These are phyloP conservation scores for Rhodotorula kratochvilovae DNA, from an alignment of 768 basidiomycete genomes.

Conservation along the genomic window DNA sequence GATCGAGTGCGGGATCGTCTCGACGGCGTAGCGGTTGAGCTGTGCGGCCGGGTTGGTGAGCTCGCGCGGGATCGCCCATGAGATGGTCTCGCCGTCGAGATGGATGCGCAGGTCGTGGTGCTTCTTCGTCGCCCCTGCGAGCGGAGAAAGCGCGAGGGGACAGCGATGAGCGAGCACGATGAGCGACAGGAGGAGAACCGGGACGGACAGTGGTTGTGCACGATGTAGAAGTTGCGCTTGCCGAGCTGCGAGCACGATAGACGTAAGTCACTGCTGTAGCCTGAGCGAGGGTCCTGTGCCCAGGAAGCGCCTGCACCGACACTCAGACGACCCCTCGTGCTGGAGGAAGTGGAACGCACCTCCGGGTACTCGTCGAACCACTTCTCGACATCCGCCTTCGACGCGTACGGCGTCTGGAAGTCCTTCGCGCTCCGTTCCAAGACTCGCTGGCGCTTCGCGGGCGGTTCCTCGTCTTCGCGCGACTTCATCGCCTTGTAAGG, in stretches of 20 bases:
- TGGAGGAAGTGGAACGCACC: neutral
- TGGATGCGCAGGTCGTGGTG: conserved; percentile 35
- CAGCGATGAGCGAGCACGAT: neutral
- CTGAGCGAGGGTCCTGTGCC: no score
- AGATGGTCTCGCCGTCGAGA: conserved; percentile 11
- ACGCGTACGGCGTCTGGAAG: neutral
- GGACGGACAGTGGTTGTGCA: conserved; percentile 20
- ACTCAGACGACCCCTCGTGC: no score
- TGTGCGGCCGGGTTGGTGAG: neutral
- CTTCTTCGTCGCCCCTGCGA: conserved; percentile 15
- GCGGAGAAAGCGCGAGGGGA: neutral
- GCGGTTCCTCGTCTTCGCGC: no score
- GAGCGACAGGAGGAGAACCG: neutral
- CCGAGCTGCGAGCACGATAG: neutral
- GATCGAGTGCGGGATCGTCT: conserved; percentile 18
- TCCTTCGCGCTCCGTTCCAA: neutral
- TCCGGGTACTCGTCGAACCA: neutral
- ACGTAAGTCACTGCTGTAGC: no score
- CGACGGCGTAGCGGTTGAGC: conserved; percentile 4
- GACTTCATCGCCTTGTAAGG: neutral
- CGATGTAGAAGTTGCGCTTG: conserved; percentile 32
- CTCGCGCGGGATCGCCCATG: conserved; percentile 21
- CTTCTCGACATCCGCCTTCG: neutral
- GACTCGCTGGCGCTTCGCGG: neutral
- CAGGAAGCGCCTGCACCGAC: no score